phyloP scores from a whole-genome alignment of 257 asterid species.

The Nicotiana benthamiana region DNA sequence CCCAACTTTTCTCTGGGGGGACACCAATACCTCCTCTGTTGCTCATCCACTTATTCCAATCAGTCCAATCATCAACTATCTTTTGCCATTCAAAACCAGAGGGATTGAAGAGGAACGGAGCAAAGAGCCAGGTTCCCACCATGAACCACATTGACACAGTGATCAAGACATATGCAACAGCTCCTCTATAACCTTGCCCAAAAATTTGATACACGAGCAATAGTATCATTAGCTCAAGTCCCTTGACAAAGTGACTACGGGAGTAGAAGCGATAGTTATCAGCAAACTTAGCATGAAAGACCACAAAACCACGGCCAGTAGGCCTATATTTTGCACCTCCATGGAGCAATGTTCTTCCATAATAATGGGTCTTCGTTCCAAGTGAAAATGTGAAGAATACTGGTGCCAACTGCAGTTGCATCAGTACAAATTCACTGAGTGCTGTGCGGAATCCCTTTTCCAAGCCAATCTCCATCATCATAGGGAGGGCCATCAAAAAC shows the following conservation, averaged over 20 bases:
- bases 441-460: conserved; percentile 95
- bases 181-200: conserved; percentile 63
- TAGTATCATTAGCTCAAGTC: conserved; percentile 78
- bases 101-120: conserved; percentile 96
- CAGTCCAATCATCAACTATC: conserved; percentile 97
- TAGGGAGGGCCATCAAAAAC: conserved; percentile 93
- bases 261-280: conserved; percentile 93
- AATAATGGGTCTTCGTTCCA: conserved; percentile 91
- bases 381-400: conserved; percentile 95
- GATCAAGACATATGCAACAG: conserved; percentile 69
- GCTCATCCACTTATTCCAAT: conserved; percentile 97
- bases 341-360: conserved; percentile 87
- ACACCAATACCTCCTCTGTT: conserved; percentile 98
- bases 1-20: conserved; percentile 96
- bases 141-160: conserved; percentile 95
- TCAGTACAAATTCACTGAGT: conserved; percentile 77
- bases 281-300: conserved; percentile 94
- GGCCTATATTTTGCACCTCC: conserved; percentile 95
- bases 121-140: conserved; percentile 98
- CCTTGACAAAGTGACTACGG: conserved; percentile 95
- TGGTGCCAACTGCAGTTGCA: conserved; percentile 96
- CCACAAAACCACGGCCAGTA: conserved; percentile 99
- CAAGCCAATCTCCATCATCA: conserved; percentile 98
- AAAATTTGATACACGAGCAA: conserved; percentile 80
- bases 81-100: conserved; percentile 99